Base-by-base conservation (phyloP, 164 flowering plant species). In the Warburgia ugandensis region DNA sequence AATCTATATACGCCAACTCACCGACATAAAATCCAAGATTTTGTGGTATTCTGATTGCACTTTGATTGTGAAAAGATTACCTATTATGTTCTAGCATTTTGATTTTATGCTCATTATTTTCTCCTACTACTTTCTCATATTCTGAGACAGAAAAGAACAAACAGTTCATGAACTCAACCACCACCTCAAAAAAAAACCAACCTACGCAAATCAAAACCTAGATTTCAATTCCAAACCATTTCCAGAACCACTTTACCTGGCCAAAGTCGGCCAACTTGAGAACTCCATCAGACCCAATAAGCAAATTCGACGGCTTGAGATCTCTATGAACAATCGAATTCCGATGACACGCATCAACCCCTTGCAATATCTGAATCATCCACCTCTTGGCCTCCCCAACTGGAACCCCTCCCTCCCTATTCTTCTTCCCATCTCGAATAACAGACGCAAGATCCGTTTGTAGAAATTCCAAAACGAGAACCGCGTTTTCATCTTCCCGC, bases 241-340 rank as follows among this genome's bases (percentile, higher is more conserved):
- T 10, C 29, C 29, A 55, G 38, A n/a, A 3, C 41, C 43, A n/a
- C n/a, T n/a, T n/a, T 59, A 83, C 88, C 92, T 85, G 94, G 0
- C 99, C 97, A 44, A 92, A 88, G 73, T 92, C 97, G 5, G 95
- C 97, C 54, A 92, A 33, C 61, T 89, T 92, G 40, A 89, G 80
- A 45, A 79, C 72, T 5, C 94, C 99, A 37, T 78, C 77, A 20
- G 71, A 81, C 0, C n/a, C 73, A 54, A 89, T 57, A 79, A 94
- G 65, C 78, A 94, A 62, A 76, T 86, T 94, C 5, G 82, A 59
- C 0, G 96, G 92, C 63, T 86, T 89, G 51, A 89, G 70, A 68
- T 94, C 99, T 31, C 97, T 62, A 64, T 94, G 96, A 28, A 76
- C 82, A 35, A 89, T 65, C 42, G 61, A 64, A 52, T 59, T 75